Evolutionary conservation across 176 grass and related monocot species (phyloP).

Genomic region (Puccinellia tenuiflora): DNA sequence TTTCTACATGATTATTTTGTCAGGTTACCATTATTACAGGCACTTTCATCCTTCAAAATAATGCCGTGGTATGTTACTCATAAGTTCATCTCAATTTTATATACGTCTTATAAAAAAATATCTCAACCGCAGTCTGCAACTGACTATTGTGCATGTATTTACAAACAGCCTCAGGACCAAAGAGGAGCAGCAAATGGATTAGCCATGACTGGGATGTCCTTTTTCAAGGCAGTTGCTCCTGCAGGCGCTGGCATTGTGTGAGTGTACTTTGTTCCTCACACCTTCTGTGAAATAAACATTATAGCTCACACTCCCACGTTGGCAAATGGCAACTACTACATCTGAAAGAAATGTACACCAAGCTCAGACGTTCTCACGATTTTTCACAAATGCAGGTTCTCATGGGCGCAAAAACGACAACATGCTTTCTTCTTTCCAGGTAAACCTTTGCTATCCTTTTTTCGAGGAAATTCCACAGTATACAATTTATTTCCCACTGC

Average conservation of each 20-base stretch:
- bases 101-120: neutral
- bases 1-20: neutral
- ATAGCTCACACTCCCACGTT: neutral
- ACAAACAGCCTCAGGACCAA: conserved; percentile 45
- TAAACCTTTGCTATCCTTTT: neutral
- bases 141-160: neutral
- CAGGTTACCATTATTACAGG: conserved; percentile 42
- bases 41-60: conserved; percentile 42
- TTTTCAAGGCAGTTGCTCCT: conserved; percentile 55
- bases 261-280: neutral
- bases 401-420: conserved; percentile 78
- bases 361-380: neutral
- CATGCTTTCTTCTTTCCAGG: conserved; percentile 60
- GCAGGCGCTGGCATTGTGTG: conserved; percentile 45
- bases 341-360: neutral
- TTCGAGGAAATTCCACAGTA: neutral
- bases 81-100: neutral
- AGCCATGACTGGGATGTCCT: conserved; percentile 47
- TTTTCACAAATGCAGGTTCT: conserved; percentile 48
- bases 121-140: neutral
- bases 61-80: conserved; percentile 38
- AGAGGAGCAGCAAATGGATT: conserved; percentile 50
- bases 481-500: neutral
- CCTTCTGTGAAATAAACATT: neutral
- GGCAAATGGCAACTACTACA: neutral